phyloP scores from a whole-genome alignment of 2,329 filamentous ascomycete species.

The Fusarium liriodendri region DNA sequence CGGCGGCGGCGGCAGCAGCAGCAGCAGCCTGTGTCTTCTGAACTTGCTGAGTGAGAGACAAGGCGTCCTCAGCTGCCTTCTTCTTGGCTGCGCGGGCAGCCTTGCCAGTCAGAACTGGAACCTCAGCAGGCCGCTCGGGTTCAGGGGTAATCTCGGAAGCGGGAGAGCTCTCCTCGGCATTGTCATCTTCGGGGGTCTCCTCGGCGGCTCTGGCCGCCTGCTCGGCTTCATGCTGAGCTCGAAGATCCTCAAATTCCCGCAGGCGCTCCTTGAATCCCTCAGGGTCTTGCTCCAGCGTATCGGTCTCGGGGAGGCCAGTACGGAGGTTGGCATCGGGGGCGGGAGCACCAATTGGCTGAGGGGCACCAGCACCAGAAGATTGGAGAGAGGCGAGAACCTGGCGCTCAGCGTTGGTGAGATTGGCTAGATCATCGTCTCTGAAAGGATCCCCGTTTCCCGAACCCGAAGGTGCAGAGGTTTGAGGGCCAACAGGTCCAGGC shows the following conservation, averaged over 20 bases:
- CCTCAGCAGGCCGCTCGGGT: conserved; percentile 25
- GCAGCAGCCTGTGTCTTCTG: conserved; percentile 75
- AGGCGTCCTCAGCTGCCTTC: conserved; percentile 51
- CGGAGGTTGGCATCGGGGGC: conserved; percentile 51
- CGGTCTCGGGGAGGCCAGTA: conserved; percentile 60
- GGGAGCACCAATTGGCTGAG: conserved; percentile 54
- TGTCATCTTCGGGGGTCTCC: conserved; percentile 50
- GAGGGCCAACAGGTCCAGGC: conserved; percentile 51
- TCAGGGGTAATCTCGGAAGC: conserved; percentile 17
- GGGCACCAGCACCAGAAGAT: conserved; percentile 35
- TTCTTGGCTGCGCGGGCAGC: conserved; percentile 46
- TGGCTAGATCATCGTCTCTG: conserved; percentile 80
- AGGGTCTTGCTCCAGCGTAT: conserved; percentile 63
- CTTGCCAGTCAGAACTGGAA: conserved; percentile 35
- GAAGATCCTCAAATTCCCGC: conserved; percentile 83
- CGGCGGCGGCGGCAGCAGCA: conserved; percentile 46
- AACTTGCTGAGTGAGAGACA: conserved; percentile 86
- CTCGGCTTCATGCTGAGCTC: conserved; percentile 76
- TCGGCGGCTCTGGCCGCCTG: conserved; percentile 51
- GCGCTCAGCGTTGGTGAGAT: conserved; percentile 67
- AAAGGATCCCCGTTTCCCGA: conserved; percentile 61
- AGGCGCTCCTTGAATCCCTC: conserved; percentile 78
- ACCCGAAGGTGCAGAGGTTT: conserved; percentile 36
- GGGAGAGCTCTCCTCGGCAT: conserved; percentile 27
- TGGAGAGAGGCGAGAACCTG: conserved; percentile 60